Evolutionary conservation across 2,329 filamentous ascomycete genomes (phyloP), one percentile per base, ranked within the genome.

Genomic region (Sporothrix mexicana): DNA sequence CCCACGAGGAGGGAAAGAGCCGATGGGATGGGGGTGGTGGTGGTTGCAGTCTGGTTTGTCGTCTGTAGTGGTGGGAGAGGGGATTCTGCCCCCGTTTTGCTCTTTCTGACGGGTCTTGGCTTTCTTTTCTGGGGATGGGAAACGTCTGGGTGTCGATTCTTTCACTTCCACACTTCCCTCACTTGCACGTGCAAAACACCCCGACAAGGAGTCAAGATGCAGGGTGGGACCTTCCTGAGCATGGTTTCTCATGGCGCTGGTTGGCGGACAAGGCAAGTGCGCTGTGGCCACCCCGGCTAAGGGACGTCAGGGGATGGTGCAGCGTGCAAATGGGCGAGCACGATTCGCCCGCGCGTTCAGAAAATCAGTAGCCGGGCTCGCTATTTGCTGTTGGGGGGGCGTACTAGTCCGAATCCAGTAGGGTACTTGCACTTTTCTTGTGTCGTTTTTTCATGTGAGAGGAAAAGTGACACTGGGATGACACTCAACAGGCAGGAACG

Each of bases 141-240:
- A n/a, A 51, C 53, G 51, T 51, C 53, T 57, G 13, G 57, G 17
- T 57, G 12, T 15, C 55, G 55, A 55, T 69, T 67, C 62, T 30
- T 20, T 67, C 62, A 12, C 25, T 47, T 47, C 41, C 41, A 49
- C 20, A 15, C 59, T 59, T 23, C 23, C 30, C 20, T n/a, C 47
- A 57, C 64, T 73, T 73, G 67, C 67, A 73, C 72, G 72, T 69
- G 72, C 67, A 66, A 72, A 72, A 69, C 17, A 17, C 62, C 20
- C 55, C n/a, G 51, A 67, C 70, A 57, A 55, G 36, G 36, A 30
- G 36, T n/a, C 23, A 10, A 30, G 36, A 67, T 9, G 61, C 45
- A 41, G 61, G 41, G 30, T 36, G 30, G 30, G n/a, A 55, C 57
- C 36, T 62, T 41, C 23, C 59, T 62, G 59, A 36, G 59, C 51